Evolutionary conservation across 108 stramenopile genomes (phyloP), one percentile per base, ranked within the genome.

Genomic region (Pelagomonas calceolata): DNA sequence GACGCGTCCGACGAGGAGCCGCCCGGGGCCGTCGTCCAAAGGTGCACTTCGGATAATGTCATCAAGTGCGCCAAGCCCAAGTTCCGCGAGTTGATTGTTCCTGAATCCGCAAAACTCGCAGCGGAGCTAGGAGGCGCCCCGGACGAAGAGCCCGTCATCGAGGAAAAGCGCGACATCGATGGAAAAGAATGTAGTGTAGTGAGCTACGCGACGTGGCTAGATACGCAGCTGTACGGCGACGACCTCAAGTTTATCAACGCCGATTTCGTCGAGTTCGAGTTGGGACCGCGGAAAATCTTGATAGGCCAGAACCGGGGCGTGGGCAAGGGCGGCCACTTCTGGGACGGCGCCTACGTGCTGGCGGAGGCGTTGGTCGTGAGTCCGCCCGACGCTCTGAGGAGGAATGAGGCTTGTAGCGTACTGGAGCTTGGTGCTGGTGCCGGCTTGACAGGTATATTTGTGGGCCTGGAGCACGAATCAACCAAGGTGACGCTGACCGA

Each of bases 181-280:
- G 39, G 39, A 5, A 12, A 43, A 12, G 9, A 12, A 12, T 10
- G 12, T 5, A 5, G 39, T 26, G 51, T 60, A 17, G 51, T 60
- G 7, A 26, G 29, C 51, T 60, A 26, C 26, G 14, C 7, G 21
- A 26, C 4, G 21, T 60, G 51, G 51, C 51, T 60, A 17, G 14
- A 16, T 17, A 1, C 14, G 21, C 51, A 60, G 51, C 7, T 4
- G 51, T 60, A 26, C 51, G 14, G 1, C 0, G 51, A 60, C 51
- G 51, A 60, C 51, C 51, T 60, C 51, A 60, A 60, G 51, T 60
- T 60, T 26, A 26, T 60, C 51, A 60, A 60, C 51, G 51, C 51
- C 21, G 51, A 60, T 26, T 26, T 16, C 1, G 51, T 60, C 51
- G 21, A 26, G 51, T 60, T 26, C 51, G 14, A 16, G 51, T 1